Evolutionary conservation across 345 rosid genomes (phyloP), one percentile per base, ranked within the genome.

Genomic region (Viola odorata): DNA sequence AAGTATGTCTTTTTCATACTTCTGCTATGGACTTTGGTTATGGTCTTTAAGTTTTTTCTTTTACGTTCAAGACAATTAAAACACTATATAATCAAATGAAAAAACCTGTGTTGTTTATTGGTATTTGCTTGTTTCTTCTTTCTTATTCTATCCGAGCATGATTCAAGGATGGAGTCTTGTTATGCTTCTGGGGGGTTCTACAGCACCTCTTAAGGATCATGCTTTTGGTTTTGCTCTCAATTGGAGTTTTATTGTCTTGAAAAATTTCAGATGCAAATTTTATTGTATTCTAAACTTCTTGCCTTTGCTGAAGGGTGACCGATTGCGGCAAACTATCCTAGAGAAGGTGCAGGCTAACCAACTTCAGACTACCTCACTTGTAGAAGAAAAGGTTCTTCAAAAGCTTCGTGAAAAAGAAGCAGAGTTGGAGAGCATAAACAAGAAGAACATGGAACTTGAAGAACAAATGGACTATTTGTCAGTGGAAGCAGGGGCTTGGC

Each of bases 391-490:
- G 55, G 71, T 80, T 70, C 37, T 83, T 14, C 75, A 66, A 68
- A 86, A 83, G 61, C 89, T 91, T 65, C 79, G 66, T 54, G 83
- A 83, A 72, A 91, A 86, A 75, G 96, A 86, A 50, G 85, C 76
- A 39, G 95, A 91, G 56, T 72, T 88, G 53, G 88, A 86, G 62
- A 79, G 63, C 62, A 74, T 91, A 54, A 86, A 77, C 77, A 73
- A 70, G 75, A 91, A 77, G 78, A 88, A 88, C 56, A 71, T 64
- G 77, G 98, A 85, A 63, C 96, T 91, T 55, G 91, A 88, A 72
- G 90, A 84, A 37, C 78, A 65, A 56, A 69, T 88, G 80, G 91
- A 86, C 53, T 91, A 84, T 45, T 69, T 88, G 62, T 69, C 73
- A 41, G 61, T 77, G 69, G 95, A 88, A 83, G 88, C 87, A 0